Evolutionary conservation across 352 stramenopile species (phyloP).

Genomic region (Pythium pyrilobum): DNA sequence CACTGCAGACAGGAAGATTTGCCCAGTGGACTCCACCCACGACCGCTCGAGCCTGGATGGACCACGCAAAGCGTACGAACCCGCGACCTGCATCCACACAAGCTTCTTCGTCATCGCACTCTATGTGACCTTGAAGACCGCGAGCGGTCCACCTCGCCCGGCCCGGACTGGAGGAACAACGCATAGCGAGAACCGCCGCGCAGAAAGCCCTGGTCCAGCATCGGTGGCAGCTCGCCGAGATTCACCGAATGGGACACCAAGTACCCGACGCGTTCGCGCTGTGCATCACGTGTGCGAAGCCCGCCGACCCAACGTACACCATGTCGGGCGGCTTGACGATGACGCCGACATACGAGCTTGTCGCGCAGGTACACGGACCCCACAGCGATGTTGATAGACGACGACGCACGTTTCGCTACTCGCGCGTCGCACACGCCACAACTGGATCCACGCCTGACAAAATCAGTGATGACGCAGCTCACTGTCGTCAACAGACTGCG

Average conservation of each 20-base stretch:
- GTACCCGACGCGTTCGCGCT: conserved; percentile 26
- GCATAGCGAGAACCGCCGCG: conserved; percentile 42
- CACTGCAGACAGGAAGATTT: background rate
- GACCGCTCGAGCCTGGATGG: background rate
- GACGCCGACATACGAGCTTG: conserved; percentile 8
- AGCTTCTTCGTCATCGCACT: conserved; percentile 25
- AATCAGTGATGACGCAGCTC: too few species aligned
- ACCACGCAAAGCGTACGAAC: too few species aligned
- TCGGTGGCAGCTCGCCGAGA: conserved; percentile 20
- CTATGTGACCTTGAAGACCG: conserved; percentile 16
- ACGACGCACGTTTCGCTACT: too few species aligned
- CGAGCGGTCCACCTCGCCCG: conserved; percentile 28
- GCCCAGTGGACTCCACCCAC: background rate
- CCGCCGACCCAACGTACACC: conserved; percentile 42
- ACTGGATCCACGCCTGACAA: too few species aligned
- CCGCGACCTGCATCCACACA: conserved; percentile 9
- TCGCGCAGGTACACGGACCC: conserved; percentile 20
- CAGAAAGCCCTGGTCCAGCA: conserved; percentile 31
- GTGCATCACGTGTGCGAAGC: conserved; percentile 1
- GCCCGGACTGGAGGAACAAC: conserved; percentile 30
- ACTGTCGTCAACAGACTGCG: too few species aligned
- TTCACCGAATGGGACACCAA: conserved; percentile 29
- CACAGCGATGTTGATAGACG: conserved; percentile 26
- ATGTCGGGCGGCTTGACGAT: conserved; percentile 33
- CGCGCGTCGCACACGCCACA: too few species aligned